Evolutionary conservation across 139 green algal species (phyloP).

Genomic region (Picochlorum costavermella): DNA sequence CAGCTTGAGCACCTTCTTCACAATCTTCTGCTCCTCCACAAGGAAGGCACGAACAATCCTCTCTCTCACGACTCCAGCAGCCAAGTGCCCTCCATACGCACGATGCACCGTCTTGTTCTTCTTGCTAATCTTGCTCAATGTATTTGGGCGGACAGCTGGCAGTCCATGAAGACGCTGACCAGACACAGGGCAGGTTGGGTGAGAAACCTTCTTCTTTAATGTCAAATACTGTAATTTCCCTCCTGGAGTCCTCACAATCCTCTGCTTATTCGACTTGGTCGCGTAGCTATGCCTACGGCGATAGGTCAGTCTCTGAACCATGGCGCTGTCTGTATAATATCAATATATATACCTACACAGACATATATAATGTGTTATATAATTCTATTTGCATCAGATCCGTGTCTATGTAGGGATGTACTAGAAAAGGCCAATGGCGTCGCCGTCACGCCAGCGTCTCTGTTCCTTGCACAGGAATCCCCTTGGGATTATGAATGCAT

Average conservation of each 20-base stretch:
- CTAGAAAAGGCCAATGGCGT: too few relatives aligned
- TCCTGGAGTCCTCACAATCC: conserved; percentile 87
- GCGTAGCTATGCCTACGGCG: conserved; percentile 82
- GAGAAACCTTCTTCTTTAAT: conserved; percentile 76
- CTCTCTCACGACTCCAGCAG: conserved; percentile 72
- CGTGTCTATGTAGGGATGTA: too few relatives aligned
- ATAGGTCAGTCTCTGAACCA: conserved; percentile 79
- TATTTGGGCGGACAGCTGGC: conserved; percentile 42
- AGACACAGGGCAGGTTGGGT: conserved; percentile 67
- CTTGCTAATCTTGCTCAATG: conserved; percentile 72
- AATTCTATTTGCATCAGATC: too few relatives aligned
- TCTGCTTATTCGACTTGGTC: conserved; percentile 85
- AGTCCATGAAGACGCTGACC: conserved; percentile 73
- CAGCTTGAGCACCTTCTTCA: conserved; percentile 93
- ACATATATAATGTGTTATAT: too few relatives aligned
- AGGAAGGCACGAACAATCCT: conserved; percentile 93
- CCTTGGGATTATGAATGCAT: too few relatives aligned
- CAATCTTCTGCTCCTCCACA: conserved; percentile 99
- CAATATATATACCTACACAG: too few relatives aligned
- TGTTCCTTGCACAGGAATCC: too few relatives aligned
- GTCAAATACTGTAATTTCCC: conserved; percentile 86
- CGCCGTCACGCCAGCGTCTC: too few relatives aligned
- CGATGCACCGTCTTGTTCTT: conserved; percentile 90
- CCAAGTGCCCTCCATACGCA: conserved; percentile 87
- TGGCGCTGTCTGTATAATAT: conserved; percentile 28